phyloP scores from a whole-genome alignment of 2,329 filamentous ascomycete species.

The Fusarium albidum region DNA sequence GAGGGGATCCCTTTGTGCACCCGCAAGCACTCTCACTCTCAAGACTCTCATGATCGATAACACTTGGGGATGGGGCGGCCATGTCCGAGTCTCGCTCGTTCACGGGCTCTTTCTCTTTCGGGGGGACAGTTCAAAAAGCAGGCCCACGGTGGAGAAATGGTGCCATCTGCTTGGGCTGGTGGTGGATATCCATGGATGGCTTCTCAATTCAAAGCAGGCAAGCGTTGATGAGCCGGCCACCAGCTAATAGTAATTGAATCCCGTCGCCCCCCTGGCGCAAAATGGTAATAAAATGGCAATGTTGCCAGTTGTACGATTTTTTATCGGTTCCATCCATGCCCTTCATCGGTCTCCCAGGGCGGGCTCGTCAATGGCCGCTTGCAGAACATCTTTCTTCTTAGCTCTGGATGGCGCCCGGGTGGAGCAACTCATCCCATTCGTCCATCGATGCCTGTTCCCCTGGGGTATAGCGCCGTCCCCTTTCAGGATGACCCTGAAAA shows the following conservation, averaged over 20 bases:
- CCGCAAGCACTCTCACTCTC: background rate
- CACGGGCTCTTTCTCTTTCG: conserved; percentile 23
- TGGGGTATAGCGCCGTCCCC: conserved; percentile 35
- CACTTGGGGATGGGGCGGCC: conserved; percentile 7
- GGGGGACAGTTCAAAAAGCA: conserved; percentile 29
- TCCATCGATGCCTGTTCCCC: conserved; percentile 23
- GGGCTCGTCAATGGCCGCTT: conserved; percentile 20
- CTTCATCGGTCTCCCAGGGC: background rate
- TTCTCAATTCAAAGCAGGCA: conserved; percentile 3
- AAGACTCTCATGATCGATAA: conserved; percentile 4
- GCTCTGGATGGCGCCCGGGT: conserved; percentile 31
- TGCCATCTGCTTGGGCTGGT: conserved; percentile 40
- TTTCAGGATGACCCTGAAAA: conserved; percentile 24
- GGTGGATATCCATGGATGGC: conserved; percentile 31
- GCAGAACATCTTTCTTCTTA: conserved; percentile 38
- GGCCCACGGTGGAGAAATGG: conserved; percentile 41
- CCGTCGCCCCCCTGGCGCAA: conserved; percentile 25
- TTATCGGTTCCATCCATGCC: too few relatives aligned
- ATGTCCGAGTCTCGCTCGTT: conserved; percentile 8
- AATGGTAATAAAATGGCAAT: too few relatives aligned
- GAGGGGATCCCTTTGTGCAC: background rate
- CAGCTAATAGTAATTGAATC: conserved; percentile 32
- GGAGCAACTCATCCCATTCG: conserved; percentile 31
- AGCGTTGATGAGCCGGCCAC: conserved; percentile 28
- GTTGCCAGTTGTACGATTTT: conserved; percentile 21